Conservation (phyloP, 2,329 filamentous ascomycete species). For the Aureobasidium lini region DNA sequence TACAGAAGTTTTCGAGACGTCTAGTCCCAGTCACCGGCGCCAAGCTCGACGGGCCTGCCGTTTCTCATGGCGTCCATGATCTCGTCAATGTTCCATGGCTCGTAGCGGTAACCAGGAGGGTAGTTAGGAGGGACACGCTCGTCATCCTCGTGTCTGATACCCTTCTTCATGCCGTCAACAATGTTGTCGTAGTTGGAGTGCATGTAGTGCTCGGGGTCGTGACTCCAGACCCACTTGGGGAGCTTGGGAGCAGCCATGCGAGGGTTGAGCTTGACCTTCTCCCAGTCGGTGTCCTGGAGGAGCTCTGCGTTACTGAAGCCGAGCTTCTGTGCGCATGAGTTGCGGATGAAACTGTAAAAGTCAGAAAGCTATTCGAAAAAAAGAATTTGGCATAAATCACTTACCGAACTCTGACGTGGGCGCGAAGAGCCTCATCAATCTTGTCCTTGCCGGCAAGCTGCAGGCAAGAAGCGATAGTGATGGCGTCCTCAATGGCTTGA, state of each 20-base stretch:
- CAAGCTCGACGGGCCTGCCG: conserved; percentile 29
- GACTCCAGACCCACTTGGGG: conserved; percentile 40
- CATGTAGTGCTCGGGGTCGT: conserved; percentile 39
- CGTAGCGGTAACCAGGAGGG: conserved; percentile 28
- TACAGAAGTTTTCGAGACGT: background rate
- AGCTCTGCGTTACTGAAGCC: conserved; percentile 42
- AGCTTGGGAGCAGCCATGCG: conserved; percentile 37
- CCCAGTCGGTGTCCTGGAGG: conserved; percentile 42
- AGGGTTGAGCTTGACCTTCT: conserved; percentile 40
- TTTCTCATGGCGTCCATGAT: conserved; percentile 33
- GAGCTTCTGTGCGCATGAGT: conserved; percentile 42
- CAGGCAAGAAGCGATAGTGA: conserved; percentile 39
- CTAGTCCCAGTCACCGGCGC: conserved; percentile 26
- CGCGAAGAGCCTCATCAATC: conserved; percentile 32
- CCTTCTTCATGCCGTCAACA: conserved; percentile 35
- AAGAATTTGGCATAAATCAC: background rate
- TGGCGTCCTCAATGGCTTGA: conserved; percentile 41
- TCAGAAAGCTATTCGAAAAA: background rate
- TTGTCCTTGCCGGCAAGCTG: conserved; percentile 36
- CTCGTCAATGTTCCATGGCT: conserved; percentile 37
- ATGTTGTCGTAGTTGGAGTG: conserved; percentile 37
- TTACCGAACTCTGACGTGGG: conserved; percentile 36
- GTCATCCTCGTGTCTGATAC: conserved; percentile 36
- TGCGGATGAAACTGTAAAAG: conserved; percentile 36
- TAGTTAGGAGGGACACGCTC: conserved; percentile 37